These are phyloP conservation scores for Batkoa obscura DNA, from an alignment of 371 early-diverging fungal genomes.

Conservation along the genomic window DNA sequence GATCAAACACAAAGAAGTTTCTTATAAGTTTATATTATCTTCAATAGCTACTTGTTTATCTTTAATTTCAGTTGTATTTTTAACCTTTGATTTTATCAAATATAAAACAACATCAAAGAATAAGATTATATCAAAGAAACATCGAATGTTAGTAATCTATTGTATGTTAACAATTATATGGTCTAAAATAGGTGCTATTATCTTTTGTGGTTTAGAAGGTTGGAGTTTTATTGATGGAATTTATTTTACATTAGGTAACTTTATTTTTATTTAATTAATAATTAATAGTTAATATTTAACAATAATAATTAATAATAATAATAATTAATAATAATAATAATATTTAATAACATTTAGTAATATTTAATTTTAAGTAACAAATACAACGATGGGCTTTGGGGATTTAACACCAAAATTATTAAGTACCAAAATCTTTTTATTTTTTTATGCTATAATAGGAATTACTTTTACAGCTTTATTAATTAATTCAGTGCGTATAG, in stretches of 20 bases:
- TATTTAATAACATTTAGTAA: too few species aligned
- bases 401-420: neutral
- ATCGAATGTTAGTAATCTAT: neutral
- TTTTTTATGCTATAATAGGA: slow-evolving; percentile 4
- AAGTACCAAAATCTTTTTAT: neutral
- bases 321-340: too few species aligned
- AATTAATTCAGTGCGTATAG: neutral
- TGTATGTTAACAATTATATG: neutral
- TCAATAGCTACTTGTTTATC: neutral
- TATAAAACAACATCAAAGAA: neutral
- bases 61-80: neutral
- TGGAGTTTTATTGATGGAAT: slow-evolving; percentile 2
- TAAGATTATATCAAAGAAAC: slow-evolving; percentile 2
- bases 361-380: slow-evolving; percentile 2
- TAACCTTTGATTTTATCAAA: slow-evolving; percentile 1
- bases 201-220: neutral
- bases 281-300: too few species aligned
- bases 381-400: slow-evolving; percentile 7
- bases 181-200: slow-evolving; percentile 3
- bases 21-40: neutral
- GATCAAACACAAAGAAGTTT: neutral
- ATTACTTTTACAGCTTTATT: slow-evolving; percentile 3
- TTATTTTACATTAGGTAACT: slow-evolving; percentile 3
- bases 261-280: neutral
- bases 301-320: too few species aligned